Conservation (phyloP, 2,329 filamentous ascomycete species). For the Endoconidiophora laricicola region DNA sequence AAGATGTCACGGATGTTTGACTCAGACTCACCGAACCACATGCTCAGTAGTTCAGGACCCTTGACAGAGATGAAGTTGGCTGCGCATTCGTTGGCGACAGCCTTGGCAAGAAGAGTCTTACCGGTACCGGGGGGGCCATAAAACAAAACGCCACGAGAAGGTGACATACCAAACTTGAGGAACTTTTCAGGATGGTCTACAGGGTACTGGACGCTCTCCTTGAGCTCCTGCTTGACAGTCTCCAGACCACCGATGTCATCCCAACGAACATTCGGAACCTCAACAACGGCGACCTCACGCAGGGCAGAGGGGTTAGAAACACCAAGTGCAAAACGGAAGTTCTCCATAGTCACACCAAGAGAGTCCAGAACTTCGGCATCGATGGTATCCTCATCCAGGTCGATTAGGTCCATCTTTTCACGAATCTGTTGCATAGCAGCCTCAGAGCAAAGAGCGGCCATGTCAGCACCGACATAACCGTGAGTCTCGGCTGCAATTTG, state of each 20-base stretch:
- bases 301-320: conserved; percentile 98
- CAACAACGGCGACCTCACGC: conserved; percentile 95
- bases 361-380: conserved; percentile 97
- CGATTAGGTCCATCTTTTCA: conserved; percentile 99
- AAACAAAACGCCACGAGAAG: conserved; percentile 95
- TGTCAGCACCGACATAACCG: conserved; percentile 96
- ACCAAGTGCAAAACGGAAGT: conserved; percentile 96
- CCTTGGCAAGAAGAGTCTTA: conserved; percentile 99
- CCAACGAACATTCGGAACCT: conserved; percentile 98
- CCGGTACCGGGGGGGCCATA: conserved; percentile 98
- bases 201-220: conserved; percentile 96
- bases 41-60: conserved; percentile 92
- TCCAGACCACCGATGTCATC: conserved; percentile 98
- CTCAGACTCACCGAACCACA: conserved; percentile 99
- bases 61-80: conserved; percentile 99
- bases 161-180: conserved; percentile 98
- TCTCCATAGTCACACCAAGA: conserved; percentile 97
- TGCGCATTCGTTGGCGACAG: conserved; percentile 95
- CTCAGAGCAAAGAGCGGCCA: conserved; percentile 95
- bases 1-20: conserved; percentile 99
- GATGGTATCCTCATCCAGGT: conserved; percentile 96
- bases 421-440: conserved; percentile 99
- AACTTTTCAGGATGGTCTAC: conserved; percentile 99
- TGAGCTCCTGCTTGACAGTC: conserved; percentile 97
- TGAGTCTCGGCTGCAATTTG: conserved; percentile 95